Percentiles rank a stretch among this genome's conserved stretches.
Conservation (phyloP, 2,329 filamentous ascomycete genomes). For the Septoria petroselini region DNA sequence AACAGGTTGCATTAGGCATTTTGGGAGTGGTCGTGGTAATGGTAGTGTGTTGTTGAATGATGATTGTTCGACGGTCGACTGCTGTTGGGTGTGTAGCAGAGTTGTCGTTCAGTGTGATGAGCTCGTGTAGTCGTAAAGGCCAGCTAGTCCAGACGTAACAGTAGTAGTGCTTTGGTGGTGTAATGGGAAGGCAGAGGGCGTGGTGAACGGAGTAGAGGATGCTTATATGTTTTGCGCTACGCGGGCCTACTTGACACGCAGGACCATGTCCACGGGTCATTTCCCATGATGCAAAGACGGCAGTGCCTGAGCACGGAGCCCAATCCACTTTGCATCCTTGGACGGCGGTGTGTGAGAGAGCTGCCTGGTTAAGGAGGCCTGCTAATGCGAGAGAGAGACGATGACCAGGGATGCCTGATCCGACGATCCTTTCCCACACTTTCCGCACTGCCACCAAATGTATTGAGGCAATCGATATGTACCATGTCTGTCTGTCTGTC, state of each 20-base stretch:
- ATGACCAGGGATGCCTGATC: neutral
- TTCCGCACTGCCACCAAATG: neutral
- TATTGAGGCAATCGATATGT: constrained; percentile 8
- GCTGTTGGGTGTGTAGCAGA: neutral
- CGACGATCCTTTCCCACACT: neutral
- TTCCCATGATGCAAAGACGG: constrained; percentile 31
- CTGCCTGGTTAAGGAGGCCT: constrained; percentile 22
- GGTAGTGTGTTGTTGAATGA: neutral
- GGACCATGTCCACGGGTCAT: constrained; percentile 23
- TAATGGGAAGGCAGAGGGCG: neutral
- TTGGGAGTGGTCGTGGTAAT: constrained; percentile 21
- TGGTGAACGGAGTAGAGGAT: constrained; percentile 3
- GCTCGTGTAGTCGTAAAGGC: constrained; percentile 7
- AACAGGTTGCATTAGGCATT: constrained; percentile 44
- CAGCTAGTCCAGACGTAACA: constrained; percentile 5
- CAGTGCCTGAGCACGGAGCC: constrained; percentile 12
- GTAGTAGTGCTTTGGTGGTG: constrained; percentile 3
- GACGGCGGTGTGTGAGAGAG: constrained; percentile 19
- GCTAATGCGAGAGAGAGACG: too few species aligned
- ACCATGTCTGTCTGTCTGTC: neutral
- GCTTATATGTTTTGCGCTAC: constrained; percentile 19
- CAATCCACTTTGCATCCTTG: constrained; percentile 16
- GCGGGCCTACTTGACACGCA: constrained; percentile 13
- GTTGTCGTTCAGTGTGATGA: constrained; percentile 2
- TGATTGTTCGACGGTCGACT: neutral